A percentile compares a stretch with the other conserved stretches of the same genome.
Evolutionary conservation across 306 rosid species (phyloP).

Genomic region (Carpinus viminea): DNA sequence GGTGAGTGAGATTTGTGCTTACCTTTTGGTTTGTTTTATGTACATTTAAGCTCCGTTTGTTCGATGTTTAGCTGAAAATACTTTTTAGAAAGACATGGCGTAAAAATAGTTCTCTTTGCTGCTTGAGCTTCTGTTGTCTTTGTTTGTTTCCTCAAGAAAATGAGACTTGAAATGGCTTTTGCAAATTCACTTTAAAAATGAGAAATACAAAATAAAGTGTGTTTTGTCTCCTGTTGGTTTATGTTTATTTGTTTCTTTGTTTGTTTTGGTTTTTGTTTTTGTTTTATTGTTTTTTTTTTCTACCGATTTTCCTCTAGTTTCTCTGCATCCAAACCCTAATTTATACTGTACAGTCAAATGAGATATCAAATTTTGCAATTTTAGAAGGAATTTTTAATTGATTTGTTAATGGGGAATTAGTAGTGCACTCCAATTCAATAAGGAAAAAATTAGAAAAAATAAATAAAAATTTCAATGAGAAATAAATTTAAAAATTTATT

Average conservation of each 20-base stretch:
- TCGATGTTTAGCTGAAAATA: no score
- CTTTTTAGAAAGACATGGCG: no score
- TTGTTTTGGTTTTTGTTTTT: no score
- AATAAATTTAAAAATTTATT: no score
- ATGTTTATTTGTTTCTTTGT: no score
- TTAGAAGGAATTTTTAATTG: neutral
- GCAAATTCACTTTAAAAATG: neutral
- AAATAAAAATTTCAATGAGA: no score
- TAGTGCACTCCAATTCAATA: no score
- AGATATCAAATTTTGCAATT: neutral
- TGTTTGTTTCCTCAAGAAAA: neutral
- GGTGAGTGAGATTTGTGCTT: neutral
- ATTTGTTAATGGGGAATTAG: neutral
- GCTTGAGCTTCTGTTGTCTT: neutral
- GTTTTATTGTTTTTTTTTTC: no score
- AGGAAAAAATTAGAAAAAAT: no score
- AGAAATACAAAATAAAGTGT: neutral
- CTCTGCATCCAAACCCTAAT: neutral
- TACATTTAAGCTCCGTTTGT: neutral
- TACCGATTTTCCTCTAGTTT: neutral
- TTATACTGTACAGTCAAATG: neutral
- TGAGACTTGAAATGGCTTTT: neutral
- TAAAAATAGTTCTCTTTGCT: neutral
- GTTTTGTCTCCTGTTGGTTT: neutral
- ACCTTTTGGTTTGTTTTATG: neutral